A percentile compares a stretch with the other conserved stretches of the same genome.
Conservation (phyloP, 352 stramenopile species). For the Phytophthora nicotianae region DNA sequence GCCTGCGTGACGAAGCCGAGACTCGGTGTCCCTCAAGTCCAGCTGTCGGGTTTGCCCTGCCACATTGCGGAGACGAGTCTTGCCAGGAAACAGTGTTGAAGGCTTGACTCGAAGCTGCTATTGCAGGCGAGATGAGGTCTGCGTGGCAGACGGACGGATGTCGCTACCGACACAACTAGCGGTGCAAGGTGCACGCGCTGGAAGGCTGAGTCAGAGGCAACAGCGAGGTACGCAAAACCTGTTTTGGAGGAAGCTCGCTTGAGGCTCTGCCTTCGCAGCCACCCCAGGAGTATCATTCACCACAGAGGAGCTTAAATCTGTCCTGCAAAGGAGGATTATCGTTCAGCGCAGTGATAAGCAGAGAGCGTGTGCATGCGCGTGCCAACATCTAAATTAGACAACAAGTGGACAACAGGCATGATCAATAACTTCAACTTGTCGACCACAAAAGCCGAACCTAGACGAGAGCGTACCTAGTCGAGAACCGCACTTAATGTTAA, state of each 20-base stretch:
- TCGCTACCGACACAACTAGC: constrained; percentile 1
- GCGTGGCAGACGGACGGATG: not conserved
- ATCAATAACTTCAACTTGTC: constrained; percentile 24
- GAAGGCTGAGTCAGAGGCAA: constrained; percentile 5
- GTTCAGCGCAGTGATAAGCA: constrained; percentile 3
- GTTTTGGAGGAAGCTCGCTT: constrained; percentile 23
- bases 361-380: constrained; percentile 1
- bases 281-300: not conserved
- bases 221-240: constrained; percentile 1
- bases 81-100: not conserved
- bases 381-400: constrained; percentile 6
- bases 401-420: not conserved
- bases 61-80: constrained; percentile 4
- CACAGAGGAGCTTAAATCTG: not conserved
- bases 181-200: not conserved
- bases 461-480: not conserved
- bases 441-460: constrained; percentile 16
- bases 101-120: no score
- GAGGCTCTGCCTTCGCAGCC: constrained; percentile 4
- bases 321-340: not conserved
- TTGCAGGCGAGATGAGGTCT: not conserved
- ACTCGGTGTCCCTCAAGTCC: not conserved
- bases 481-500: not conserved
- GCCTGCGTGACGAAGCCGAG: not conserved
- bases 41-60: not conserved